A percentile compares a stretch with the other conserved stretches of the same genome.
phyloP scores from a whole-genome alignment of 2,329 filamentous ascomycete genomes.

The Diaporthe sp. region DNA sequence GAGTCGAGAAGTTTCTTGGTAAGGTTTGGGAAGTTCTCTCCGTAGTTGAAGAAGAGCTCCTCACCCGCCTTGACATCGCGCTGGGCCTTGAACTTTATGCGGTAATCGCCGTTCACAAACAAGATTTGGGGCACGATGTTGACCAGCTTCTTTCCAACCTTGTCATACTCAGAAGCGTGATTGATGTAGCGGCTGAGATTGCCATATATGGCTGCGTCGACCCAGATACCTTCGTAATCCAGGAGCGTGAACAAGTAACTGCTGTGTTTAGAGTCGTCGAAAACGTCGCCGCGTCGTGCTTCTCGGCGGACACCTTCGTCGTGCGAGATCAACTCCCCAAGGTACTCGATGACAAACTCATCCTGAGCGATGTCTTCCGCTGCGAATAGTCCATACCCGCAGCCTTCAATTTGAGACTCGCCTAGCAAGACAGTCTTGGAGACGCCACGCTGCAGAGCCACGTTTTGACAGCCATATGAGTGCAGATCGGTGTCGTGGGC shows the following conservation, averaged over 20 bases:
- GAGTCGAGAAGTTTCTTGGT: conserved; percentile 62
- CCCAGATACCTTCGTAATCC: conserved; percentile 70
- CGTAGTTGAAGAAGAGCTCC: conserved; percentile 86
- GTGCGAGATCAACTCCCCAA: conserved; percentile 79
- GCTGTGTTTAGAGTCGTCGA: conserved; percentile 70
- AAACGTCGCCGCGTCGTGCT: conserved; percentile 67
- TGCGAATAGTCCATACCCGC: conserved; percentile 81
- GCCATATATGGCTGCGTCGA: conserved; percentile 81
- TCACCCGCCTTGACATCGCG: conserved; percentile 76
- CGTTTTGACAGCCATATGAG: conserved; percentile 75
- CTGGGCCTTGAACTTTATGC: conserved; percentile 79
- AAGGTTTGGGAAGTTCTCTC: conserved; percentile 73
- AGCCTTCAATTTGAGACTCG: conserved; percentile 72
- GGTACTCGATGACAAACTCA: conserved; percentile 85
- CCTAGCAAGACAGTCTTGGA: conserved; percentile 76
- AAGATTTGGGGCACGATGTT: conserved; percentile 73
- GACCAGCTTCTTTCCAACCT: conserved; percentile 56
- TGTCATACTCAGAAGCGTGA: conserved; percentile 68
- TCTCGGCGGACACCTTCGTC: conserved; percentile 77
- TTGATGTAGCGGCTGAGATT: conserved; percentile 89
- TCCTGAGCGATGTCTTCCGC: conserved; percentile 73
- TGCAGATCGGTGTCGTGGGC: conserved; percentile 67
- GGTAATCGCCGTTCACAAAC: conserved; percentile 79
- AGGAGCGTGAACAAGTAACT: conserved; percentile 73
- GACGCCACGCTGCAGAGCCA: conserved; percentile 74